Evolutionary conservation across 805 yeast genomes (phyloP).

Genomic region (Myxozyma geophila): DNA sequence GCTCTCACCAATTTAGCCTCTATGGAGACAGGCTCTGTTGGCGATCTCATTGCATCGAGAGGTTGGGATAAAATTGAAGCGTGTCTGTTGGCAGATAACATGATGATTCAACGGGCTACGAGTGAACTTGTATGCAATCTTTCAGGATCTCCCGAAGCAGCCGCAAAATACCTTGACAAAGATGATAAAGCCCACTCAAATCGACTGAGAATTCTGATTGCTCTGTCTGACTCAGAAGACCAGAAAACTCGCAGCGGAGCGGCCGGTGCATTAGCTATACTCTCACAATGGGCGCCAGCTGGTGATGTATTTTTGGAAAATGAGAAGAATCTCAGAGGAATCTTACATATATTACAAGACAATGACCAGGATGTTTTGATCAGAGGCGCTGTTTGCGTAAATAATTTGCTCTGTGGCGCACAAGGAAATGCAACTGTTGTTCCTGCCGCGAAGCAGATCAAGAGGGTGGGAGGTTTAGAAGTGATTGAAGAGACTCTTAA

Average conservation of each 20-base stretch:
- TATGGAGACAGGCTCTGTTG: slow-evolving; percentile 48
- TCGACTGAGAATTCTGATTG: slow-evolving; percentile 43
- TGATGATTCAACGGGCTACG: slow-evolving; percentile 59
- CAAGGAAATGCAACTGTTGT: slow-evolving; percentile 8
- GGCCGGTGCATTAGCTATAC: slow-evolving; percentile 48
- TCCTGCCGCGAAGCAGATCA: slow-evolving; percentile 12
- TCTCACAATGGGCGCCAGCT: slow-evolving; percentile 47
- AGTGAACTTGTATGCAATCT: slow-evolving; percentile 70
- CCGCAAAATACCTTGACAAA: slow-evolving; percentile 46
- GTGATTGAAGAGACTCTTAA: slow-evolving; percentile 1
- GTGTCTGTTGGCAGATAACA: slow-evolving; percentile 52
- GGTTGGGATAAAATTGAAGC: slow-evolving; percentile 56
- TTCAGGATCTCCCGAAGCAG: slow-evolving; percentile 48
- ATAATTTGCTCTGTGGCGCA: slow-evolving; percentile 21
- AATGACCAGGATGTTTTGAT: slow-evolving; percentile 40
- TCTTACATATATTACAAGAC: slow-evolving; percentile 36
- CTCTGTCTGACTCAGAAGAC: slow-evolving; percentile 46
- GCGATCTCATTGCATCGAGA: slow-evolving; percentile 48
- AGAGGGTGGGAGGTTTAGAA: background rate
- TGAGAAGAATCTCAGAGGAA: slow-evolving; percentile 38
- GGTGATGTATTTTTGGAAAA: slow-evolving; percentile 41
- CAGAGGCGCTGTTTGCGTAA: slow-evolving; percentile 41
- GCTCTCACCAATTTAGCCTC: slow-evolving; percentile 74
- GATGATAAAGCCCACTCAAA: slow-evolving; percentile 39
- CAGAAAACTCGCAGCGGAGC: slow-evolving; percentile 46